Base-by-base conservation (phyloP, 1,284 basidiomycete species). In the Cutaneotrichosporon cyanovorans region DNA sequence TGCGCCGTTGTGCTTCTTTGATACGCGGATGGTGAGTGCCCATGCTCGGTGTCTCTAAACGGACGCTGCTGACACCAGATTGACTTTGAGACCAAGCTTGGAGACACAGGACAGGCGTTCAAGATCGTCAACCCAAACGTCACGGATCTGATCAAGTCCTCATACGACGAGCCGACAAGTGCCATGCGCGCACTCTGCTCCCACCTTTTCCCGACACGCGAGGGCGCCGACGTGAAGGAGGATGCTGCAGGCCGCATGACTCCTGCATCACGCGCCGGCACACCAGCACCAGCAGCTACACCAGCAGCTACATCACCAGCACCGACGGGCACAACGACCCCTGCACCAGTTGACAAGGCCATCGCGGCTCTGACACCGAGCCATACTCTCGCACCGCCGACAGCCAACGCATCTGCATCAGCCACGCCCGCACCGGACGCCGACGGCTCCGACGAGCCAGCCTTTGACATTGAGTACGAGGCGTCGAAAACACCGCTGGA, bases 1-100 rank as follows among this genome's bases (percentile, higher is more conserved):
- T 31, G 90, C 91, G 0, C 88, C 93, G 1, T 88, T 96, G 88
- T 84, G 85, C 60, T 76, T 96, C 37, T 98, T 98, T 58, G 88
- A 93, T 57, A 90, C 93, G 14, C 80, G 86, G 19, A 81, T 95
- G 31, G 82, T 95, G 44, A 82, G 43, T 65, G 3, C 61, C 51
- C 53, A 38, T 38, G 25, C 45, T 30, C 5, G 41, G 34, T 22
- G 40, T 59, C 15, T 42, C 48, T 20, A 40, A 60, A 8, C 57
- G 59, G 15, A 15, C 16, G 4, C 5, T 12, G 21, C 44, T 45
- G 59, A 65, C 18, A 40, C 47, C 36, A 57, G 34, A 84, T 96
- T 52, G 85, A 93, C 57, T 91, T 92, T 63, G 84, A 89, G 30
- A 77, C 76, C 56, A 91, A 93, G 68, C 75, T 78, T 28, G 51